Percentiles rank a stretch among this genome's conserved stretches.
Conservation (phyloP, 2,329 filamentous ascomycete genomes). For the Fusarium sarcochroum region DNA sequence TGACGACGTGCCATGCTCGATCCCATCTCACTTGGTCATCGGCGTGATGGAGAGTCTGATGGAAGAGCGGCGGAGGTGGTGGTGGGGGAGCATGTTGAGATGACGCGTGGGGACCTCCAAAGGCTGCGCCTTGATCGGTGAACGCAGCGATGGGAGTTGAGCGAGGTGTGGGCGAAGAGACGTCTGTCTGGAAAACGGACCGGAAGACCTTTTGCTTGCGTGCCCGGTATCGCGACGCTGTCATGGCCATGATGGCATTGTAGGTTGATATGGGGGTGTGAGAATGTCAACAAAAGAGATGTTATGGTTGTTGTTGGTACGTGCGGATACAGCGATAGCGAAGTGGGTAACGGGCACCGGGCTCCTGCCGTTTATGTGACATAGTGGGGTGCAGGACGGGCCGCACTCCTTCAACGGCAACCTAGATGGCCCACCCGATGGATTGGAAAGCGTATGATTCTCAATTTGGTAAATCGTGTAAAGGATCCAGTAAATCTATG, state of each 20-base stretch:
- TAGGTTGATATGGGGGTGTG: slow-evolving; percentile 34
- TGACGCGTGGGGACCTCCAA: slow-evolving; percentile 58
- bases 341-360: slow-evolving; percentile 8
- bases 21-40: slow-evolving; percentile 71
- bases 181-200: slow-evolving; percentile 69
- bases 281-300: slow-evolving; percentile 36
- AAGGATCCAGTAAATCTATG: neutral
- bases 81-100: slow-evolving; percentile 39
- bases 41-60: slow-evolving; percentile 43
- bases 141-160: slow-evolving; percentile 53
- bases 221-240: slow-evolving; percentile 61
- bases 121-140: slow-evolving; percentile 60
- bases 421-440: neutral
- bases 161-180: slow-evolving; percentile 64
- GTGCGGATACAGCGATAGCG: slow-evolving; percentile 25
- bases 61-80: slow-evolving; percentile 41
- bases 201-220: slow-evolving; percentile 66
- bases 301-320: slow-evolving; percentile 33
- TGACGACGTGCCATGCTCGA: slow-evolving; percentile 74
- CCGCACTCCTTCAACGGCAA: slow-evolving; percentile 26
- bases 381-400: slow-evolving; percentile 23
- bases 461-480: slow-evolving; percentile 16
- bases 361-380: slow-evolving; percentile 22
- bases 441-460: slow-evolving; percentile 20
- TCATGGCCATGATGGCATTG: slow-evolving; percentile 48